These are phyloP conservation scores for Paecilomyces sp. DNA, from an alignment of 2,329 filamentous ascomycete species.

Conservation along the genomic window DNA sequence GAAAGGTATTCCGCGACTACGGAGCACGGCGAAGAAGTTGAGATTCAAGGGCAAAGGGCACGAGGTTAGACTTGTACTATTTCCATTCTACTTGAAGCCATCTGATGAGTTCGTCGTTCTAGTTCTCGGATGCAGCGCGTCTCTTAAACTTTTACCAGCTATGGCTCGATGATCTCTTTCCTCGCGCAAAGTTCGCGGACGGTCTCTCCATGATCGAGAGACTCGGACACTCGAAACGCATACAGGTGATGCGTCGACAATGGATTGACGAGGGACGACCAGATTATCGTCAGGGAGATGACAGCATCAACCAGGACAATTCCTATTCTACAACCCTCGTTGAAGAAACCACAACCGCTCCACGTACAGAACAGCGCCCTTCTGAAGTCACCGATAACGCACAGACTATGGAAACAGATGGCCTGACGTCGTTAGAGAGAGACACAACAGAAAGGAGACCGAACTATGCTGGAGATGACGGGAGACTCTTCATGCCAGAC, in stretches of 20 bases:
- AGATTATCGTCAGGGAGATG: slow-evolving; percentile 5
- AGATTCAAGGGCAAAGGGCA: slow-evolving; percentile 90
- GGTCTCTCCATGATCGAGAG: slow-evolving; percentile 88
- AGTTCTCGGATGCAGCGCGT: slow-evolving; percentile 78
- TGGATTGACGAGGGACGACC: slow-evolving; percentile 70
- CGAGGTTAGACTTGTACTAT: slow-evolving; percentile 51
- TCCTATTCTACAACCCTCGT: slow-evolving; percentile 6
- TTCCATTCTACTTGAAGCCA: neutral
- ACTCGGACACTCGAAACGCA: slow-evolving; percentile 72
- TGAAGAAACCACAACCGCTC: neutral
- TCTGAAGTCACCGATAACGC: neutral
- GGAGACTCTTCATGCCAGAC: slow-evolving; percentile 24
- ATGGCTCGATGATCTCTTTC: slow-evolving; percentile 95
- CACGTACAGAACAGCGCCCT: neutral
- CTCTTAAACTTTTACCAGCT: slow-evolving; percentile 88
- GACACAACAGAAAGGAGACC: neutral
- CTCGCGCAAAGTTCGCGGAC: slow-evolving; percentile 88
- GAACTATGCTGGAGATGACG: slow-evolving; percentile 4
- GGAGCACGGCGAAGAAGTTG: slow-evolving; percentile 61
- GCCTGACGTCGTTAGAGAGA: neutral
- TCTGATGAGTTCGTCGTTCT: neutral
- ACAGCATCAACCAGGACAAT: slow-evolving; percentile 1
- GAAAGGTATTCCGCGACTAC: slow-evolving; percentile 75
- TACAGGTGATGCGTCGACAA: slow-evolving; percentile 66
- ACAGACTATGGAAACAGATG: neutral